A percentile compares a stretch with the other conserved stretches of the same genome.
Evolutionary conservation across 2,329 filamentous ascomycete genomes (phyloP).

Genomic region (Arthrobotrys musiformis): DNA sequence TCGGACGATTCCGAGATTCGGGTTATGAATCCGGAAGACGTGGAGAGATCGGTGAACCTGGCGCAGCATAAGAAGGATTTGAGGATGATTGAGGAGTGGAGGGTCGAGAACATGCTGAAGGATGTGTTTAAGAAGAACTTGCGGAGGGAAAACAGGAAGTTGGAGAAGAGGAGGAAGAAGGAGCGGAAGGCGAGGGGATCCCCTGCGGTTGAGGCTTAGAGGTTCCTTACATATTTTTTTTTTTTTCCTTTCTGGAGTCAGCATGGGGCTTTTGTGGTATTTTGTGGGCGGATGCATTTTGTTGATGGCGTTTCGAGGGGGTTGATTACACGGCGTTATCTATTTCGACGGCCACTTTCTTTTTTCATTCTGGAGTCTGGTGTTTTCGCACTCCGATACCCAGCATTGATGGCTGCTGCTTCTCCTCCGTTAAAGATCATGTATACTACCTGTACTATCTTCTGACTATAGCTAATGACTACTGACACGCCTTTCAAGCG

Average conservation of each 20-base stretch:
- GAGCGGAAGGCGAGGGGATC: constrained; percentile 36
- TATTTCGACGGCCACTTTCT: background rate
- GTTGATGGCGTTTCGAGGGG: constrained; percentile 19
- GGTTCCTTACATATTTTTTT: background rate
- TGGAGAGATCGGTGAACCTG: constrained; percentile 44
- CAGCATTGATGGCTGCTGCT: constrained; percentile 25
- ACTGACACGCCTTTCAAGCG: background rate
- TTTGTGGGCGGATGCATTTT: constrained; percentile 13
- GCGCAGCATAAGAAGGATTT: constrained; percentile 46
- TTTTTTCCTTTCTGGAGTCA: too few relatives aligned
- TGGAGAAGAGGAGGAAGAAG: constrained; percentile 41
- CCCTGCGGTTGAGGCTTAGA: constrained; percentile 24
- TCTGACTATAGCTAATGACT: background rate
- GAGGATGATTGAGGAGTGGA: constrained; percentile 42
- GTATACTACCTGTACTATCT: constrained; percentile 21
- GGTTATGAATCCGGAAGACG: constrained; percentile 52
- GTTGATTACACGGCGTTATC: constrained; percentile 3
- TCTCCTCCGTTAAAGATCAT: background rate
- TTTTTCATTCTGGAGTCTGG: constrained; percentile 28
- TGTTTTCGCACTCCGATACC: constrained; percentile 34
- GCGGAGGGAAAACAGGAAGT: constrained; percentile 44
- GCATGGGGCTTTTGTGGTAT: background rate
- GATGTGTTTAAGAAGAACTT: constrained; percentile 51
- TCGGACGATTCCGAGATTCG: constrained; percentile 73
- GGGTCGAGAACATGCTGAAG: constrained; percentile 49